Conservation (phyloP, 257 asterid species). For the Rhazya stricta region DNA sequence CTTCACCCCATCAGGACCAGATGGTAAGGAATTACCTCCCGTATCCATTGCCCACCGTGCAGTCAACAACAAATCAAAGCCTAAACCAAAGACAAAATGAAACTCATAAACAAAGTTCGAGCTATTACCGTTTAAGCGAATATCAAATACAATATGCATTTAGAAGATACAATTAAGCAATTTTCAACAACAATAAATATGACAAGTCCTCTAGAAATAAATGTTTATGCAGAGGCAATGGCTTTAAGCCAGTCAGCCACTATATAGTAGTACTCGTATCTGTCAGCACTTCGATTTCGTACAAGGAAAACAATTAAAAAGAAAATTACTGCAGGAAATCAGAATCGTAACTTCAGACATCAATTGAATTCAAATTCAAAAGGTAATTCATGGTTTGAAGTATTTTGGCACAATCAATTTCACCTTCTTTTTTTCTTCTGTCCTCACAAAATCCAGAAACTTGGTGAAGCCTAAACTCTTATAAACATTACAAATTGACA, state of each 20-base stretch:
- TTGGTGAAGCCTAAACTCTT: neutral
- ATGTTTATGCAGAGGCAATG: neutral
- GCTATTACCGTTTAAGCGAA: neutral
- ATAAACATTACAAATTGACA: too few relatives aligned
- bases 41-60: constrained; percentile 7
- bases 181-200: neutral
- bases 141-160: neutral
- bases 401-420: neutral
- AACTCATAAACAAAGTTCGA: neutral
- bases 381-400: neutral
- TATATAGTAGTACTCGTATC: neutral
- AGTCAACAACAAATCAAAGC: neutral
- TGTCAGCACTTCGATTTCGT: neutral
- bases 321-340: neutral
- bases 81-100: neutral
- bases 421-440: too few relatives aligned
- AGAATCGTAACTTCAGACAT: neutral
- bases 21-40: constrained; percentile 25
- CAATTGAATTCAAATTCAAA: neutral
- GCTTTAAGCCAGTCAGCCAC: neutral
- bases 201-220: neutral
- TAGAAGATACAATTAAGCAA: neutral
- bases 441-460: neutral
- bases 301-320: neutral
- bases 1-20: constrained; percentile 28